Percentiles rank a stretch among this genome's conserved stretches.
phyloP scores from a whole-genome alignment of 257 asterid genomes.

The Primulina tabacum region DNA sequence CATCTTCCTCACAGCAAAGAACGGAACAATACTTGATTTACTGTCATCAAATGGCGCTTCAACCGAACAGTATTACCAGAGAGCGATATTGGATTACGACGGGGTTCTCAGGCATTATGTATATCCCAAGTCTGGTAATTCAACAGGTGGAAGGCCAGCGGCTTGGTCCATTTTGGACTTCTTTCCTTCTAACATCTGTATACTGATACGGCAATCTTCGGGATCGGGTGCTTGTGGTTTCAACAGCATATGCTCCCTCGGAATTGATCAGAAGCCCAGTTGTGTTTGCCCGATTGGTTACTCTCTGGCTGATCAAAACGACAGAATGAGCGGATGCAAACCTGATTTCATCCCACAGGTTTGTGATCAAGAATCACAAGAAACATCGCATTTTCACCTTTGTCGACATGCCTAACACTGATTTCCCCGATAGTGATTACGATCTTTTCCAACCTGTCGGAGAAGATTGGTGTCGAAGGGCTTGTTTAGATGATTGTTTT shows the following conservation, averaged over 20 bases:
- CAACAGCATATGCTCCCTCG: constrained; percentile 34
- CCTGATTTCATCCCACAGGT: constrained; percentile 28
- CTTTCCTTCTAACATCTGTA: constrained; percentile 27
- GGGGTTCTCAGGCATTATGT: constrained; percentile 42
- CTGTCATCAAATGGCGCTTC: not conserved
- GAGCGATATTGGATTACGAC: constrained; percentile 36
- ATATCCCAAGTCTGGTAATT: constrained; percentile 22
- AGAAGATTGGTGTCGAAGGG: not conserved
- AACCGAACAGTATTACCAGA: constrained; percentile 15
- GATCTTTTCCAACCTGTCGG: not conserved
- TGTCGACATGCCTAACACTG: not conserved
- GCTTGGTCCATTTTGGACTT: constrained; percentile 21
- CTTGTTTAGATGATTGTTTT: constrained; percentile 10
- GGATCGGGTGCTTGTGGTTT: constrained; percentile 47
- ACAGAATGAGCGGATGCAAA: constrained; percentile 30
- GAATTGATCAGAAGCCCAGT: constrained; percentile 21
- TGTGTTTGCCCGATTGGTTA: constrained; percentile 40
- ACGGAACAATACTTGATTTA: not conserved
- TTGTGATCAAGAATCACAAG: not conserved
- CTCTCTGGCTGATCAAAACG: constrained; percentile 28
- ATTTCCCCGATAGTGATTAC: not conserved
- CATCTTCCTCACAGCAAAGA: not conserved
- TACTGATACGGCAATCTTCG: not conserved
- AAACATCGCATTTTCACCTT: not conserved
- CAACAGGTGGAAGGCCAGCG: constrained; percentile 22